These are phyloP conservation scores for Echinosophora koreensis DNA, from an alignment of 306 rosid species.

Conservation along the genomic window DNA sequence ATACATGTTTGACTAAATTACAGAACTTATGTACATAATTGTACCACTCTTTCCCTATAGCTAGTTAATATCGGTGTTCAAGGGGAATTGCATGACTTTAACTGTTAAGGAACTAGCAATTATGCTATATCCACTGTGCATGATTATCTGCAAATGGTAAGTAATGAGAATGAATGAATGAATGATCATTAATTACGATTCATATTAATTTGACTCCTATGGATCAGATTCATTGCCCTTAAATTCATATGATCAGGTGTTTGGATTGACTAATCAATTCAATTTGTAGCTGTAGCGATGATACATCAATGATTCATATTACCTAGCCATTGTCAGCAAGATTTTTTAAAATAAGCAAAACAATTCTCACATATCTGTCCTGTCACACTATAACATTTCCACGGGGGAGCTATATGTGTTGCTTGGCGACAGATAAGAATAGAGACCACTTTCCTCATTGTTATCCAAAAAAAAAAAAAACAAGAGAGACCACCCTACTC, in stretches of 20 bases:
- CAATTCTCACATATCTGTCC: slow-evolving; percentile 9
- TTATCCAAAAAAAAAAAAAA: too few species aligned
- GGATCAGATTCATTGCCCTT: slow-evolving; percentile 47
- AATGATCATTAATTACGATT: slow-evolving; percentile 8
- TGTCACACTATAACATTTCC: slow-evolving; percentile 53
- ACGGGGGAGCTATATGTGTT: slow-evolving; percentile 41
- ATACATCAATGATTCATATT: slow-evolving; percentile 40
- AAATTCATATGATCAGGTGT: slow-evolving; percentile 61
- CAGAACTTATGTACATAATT: not conserved
- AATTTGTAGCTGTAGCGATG: slow-evolving; percentile 23
- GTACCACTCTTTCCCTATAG: not conserved
- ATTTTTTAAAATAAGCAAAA: slow-evolving; percentile 17
- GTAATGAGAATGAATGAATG: not conserved
- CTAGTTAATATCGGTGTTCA: not conserved
- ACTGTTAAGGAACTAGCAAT: not conserved
- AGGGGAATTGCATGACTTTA: slow-evolving; percentile 4
- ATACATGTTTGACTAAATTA: not conserved
- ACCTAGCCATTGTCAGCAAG: slow-evolving; percentile 6
- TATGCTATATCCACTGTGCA: not conserved
- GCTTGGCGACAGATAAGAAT: slow-evolving; percentile 37
- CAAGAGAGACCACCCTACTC: slow-evolving; percentile 40
- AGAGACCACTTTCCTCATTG: too few species aligned
- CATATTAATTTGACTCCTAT: slow-evolving; percentile 9
- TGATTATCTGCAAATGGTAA: slow-evolving; percentile 1
- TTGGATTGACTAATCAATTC: slow-evolving; percentile 55